A percentile compares a stretch with the other conserved stretches of the same genome.
These are phyloP conservation scores for Aspergillus neoniger DNA, from an alignment of 2,329 filamentous ascomycete genomes.

Conservation along the genomic window DNA sequence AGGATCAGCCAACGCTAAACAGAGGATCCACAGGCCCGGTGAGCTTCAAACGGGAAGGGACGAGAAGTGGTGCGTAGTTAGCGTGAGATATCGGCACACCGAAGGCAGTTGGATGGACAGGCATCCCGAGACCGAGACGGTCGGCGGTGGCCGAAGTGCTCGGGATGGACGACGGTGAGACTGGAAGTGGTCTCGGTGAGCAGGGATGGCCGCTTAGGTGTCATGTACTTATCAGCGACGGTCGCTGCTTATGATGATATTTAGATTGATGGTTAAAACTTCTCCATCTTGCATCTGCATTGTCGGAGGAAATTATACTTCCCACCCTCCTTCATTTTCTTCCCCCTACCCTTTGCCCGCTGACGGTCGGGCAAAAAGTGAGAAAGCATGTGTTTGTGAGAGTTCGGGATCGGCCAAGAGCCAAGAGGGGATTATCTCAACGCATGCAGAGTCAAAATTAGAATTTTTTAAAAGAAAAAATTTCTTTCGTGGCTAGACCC, in stretches of 20 bases:
- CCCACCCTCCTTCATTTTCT: not conserved
- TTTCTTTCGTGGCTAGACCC: not conserved
- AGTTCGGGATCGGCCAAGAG: slow-evolving; percentile 6
- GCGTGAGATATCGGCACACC: slow-evolving; percentile 1
- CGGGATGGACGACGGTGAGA: not conserved
- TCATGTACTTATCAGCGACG: not conserved
- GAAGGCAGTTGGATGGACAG: not conserved
- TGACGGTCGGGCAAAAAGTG: too few relatives aligned
- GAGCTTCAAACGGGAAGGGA: slow-evolving; percentile 15
- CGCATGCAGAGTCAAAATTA: not conserved
- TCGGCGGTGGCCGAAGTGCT: slow-evolving; percentile 3
- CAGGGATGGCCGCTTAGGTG: not conserved
- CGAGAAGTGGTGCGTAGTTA: not conserved
- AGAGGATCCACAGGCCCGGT: slow-evolving; percentile 13
- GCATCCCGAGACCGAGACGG: slow-evolving; percentile 3
- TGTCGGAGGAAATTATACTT: not conserved
- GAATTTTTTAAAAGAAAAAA: not conserved
- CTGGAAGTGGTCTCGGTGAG: not conserved
- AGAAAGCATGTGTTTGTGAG: not conserved
- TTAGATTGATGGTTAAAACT: not conserved
- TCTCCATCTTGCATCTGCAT: not conserved
- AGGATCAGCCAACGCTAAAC: not conserved
- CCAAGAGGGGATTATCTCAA: not conserved
- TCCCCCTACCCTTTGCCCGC: not conserved
- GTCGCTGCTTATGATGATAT: not conserved